These are phyloP conservation scores for Pestalotiopsis sp. DNA, from an alignment of 2,329 filamentous ascomycete genomes.

Conservation along the genomic window DNA sequence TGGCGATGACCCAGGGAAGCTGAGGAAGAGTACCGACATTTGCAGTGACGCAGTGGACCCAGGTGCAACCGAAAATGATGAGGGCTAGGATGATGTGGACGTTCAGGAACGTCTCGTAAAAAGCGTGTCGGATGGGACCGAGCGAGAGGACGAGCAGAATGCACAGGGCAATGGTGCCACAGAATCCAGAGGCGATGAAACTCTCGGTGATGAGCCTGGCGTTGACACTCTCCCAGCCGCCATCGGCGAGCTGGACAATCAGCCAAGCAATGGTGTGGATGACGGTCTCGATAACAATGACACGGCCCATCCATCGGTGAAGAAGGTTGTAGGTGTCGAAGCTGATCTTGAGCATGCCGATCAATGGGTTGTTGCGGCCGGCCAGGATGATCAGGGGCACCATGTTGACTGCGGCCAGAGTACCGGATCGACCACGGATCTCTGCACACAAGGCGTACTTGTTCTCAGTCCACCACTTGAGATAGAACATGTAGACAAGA, in stretches of 20 bases:
- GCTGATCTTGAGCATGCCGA: slow-evolving; percentile 78
- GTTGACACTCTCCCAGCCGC: slow-evolving; percentile 62
- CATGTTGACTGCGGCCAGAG: slow-evolving; percentile 86
- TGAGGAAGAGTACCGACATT: slow-evolving; percentile 70
- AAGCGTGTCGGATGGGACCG: slow-evolving; percentile 86
- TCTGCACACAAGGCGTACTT: slow-evolving; percentile 73
- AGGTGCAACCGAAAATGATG: slow-evolving; percentile 70
- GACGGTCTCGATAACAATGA: slow-evolving; percentile 70
- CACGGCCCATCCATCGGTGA: slow-evolving; percentile 81
- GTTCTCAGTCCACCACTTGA: slow-evolving; percentile 63
- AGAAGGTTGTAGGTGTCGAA: slow-evolving; percentile 97
- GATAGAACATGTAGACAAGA: slow-evolving; percentile 61
- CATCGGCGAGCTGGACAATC: slow-evolving; percentile 69
- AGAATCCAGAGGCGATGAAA: slow-evolving; percentile 69
- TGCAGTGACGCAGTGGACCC: slow-evolving; percentile 75
- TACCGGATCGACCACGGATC: slow-evolving; percentile 83
- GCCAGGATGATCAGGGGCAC: slow-evolving; percentile 88
- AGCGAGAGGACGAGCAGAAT: slow-evolving; percentile 71
- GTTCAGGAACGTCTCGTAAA: slow-evolving; percentile 96
- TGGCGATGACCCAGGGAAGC: slow-evolving; percentile 72
- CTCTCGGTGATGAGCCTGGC: slow-evolving; percentile 57
- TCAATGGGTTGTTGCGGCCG: slow-evolving; percentile 91
- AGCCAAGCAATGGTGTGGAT: slow-evolving; percentile 76
- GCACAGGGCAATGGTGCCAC: slow-evolving; percentile 63
- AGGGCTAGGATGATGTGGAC: slow-evolving; percentile 78